These are phyloP conservation scores for Fusarium sp. DNA, from an alignment of 2,329 filamentous ascomycete genomes.

Conservation along the genomic window DNA sequence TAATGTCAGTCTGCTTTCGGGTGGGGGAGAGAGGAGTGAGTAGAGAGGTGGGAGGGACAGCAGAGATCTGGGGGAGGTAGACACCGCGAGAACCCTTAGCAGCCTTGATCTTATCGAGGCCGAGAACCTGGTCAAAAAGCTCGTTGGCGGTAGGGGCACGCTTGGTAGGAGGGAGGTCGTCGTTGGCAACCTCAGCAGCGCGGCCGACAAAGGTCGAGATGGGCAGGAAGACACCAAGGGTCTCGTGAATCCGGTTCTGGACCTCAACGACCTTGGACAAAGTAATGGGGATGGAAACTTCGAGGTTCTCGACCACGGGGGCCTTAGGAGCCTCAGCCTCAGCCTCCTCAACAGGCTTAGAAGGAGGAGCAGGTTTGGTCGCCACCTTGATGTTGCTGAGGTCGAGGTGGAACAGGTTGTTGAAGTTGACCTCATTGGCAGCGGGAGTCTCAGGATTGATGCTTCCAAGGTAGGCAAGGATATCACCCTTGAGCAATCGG, in stretches of 20 bases:
- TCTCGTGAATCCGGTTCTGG: slow-evolving; percentile 81
- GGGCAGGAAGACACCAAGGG: slow-evolving; percentile 82
- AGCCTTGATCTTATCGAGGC: slow-evolving; percentile 61
- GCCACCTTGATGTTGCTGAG: slow-evolving; percentile 94
- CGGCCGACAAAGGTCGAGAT: slow-evolving; percentile 87
- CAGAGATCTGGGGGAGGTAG: slow-evolving; percentile 77
- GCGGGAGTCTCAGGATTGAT: slow-evolving; percentile 78
- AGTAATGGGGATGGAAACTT: slow-evolving; percentile 79
- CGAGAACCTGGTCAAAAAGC: slow-evolving; percentile 89
- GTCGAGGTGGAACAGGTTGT: slow-evolving; percentile 84
- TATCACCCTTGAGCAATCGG: slow-evolving; percentile 92
- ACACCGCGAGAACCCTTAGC: slow-evolving; percentile 66
- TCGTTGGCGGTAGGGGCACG: slow-evolving; percentile 75
- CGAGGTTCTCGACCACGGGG: slow-evolving; percentile 58
- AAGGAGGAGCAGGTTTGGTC: slow-evolving; percentile 55
- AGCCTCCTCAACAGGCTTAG: slow-evolving; percentile 44
- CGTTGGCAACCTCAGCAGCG: slow-evolving; percentile 87
- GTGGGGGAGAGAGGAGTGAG: slow-evolving; percentile 45
- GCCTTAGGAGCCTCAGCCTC: slow-evolving; percentile 52
- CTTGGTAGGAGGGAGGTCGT: slow-evolving; percentile 77
- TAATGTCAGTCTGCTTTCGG: slow-evolving; percentile 69
- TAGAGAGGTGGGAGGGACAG: slow-evolving; percentile 59
- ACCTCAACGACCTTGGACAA: slow-evolving; percentile 80
- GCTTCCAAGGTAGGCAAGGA: slow-evolving; percentile 86
- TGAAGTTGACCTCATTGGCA: slow-evolving; percentile 74